Percentiles rank a stretch among this genome's conserved stretches.
Conservation (phyloP, 805 yeast species). For the Starmerella tilneyi region DNA sequence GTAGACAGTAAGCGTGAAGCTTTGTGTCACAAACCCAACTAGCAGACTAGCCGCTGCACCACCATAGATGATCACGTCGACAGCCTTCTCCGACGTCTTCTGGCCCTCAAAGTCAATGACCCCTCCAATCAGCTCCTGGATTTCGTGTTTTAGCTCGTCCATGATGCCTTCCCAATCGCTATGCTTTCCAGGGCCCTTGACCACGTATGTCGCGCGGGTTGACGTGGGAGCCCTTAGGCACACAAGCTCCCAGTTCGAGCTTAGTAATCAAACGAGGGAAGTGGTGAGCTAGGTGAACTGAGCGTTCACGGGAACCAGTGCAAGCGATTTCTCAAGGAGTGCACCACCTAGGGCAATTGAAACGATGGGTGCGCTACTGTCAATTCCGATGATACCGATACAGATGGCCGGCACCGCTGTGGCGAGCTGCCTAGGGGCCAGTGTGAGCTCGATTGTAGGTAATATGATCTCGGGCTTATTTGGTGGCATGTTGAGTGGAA, state of each 20-base stretch:
- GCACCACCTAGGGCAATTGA: too few relatives aligned
- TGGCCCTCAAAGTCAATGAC: slow-evolving; percentile 27
- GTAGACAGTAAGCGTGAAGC: slow-evolving; percentile 14
- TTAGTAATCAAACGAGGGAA: too few relatives aligned
- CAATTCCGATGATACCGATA: slow-evolving; percentile 46
- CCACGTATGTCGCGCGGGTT: background rate
- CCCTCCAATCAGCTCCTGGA: slow-evolving; percentile 20
- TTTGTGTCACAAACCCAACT: slow-evolving; percentile 15
- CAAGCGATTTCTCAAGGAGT: background rate
- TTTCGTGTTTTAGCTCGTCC: slow-evolving; percentile 19
- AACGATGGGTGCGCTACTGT: slow-evolving; percentile 35
- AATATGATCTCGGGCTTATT: slow-evolving; percentile 28
- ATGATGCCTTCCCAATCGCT: too few relatives aligned
- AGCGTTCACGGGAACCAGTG: too few relatives aligned
- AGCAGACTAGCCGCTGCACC: slow-evolving; percentile 21
- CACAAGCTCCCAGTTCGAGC: background rate
- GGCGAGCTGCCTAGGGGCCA: slow-evolving; percentile 74
- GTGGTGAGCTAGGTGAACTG: too few relatives aligned
- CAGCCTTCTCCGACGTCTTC: slow-evolving; percentile 10
- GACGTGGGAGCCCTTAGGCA: background rate
- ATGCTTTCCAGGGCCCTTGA: background rate
- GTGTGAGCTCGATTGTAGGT: slow-evolving; percentile 59
- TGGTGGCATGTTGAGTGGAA: slow-evolving; percentile 56
- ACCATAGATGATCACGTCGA: slow-evolving; percentile 3
- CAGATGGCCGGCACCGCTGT: slow-evolving; percentile 50